phyloP scores from a whole-genome alignment of 1,139 yeast genomes.

The Saccharomyces hybrid region DNA sequence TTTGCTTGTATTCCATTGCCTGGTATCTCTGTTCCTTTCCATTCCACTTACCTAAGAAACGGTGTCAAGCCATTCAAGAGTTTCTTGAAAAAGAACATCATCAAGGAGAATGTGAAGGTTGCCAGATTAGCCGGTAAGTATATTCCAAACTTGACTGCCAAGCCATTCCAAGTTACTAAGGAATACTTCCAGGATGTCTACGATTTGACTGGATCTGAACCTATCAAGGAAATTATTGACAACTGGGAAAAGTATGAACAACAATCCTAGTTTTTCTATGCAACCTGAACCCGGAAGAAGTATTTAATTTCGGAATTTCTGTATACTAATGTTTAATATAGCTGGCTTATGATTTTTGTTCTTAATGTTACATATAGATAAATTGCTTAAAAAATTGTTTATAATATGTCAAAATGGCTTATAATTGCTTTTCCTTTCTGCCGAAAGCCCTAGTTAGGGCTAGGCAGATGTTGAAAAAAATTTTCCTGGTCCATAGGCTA shows the following conservation, averaged over 20 bases:
- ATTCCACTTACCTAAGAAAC: slow-evolving; percentile 90
- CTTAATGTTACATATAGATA: neutral
- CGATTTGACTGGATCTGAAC: slow-evolving; percentile 81
- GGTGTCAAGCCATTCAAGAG: slow-evolving; percentile 99
- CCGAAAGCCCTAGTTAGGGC: neutral
- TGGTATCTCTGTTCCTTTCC: slow-evolving; percentile 99
- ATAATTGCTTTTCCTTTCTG: neutral
- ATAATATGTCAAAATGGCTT: neutral
- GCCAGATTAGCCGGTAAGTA: slow-evolving; percentile 88
- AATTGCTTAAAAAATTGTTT: neutral
- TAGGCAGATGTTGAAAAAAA: neutral
- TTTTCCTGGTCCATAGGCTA: neutral
- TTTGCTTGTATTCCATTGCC: slow-evolving; percentile 96
- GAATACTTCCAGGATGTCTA: slow-evolving; percentile 96
- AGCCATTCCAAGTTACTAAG: slow-evolving; percentile 90
- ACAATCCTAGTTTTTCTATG: slow-evolving; percentile 6
- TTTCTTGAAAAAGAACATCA: slow-evolving; percentile 91
- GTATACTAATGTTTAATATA: neutral
- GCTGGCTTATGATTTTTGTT: neutral
- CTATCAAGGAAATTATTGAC: slow-evolving; percentile 80
- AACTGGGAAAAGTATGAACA: slow-evolving; percentile 81
- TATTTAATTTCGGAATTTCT: neutral
- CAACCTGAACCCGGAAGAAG: neutral
- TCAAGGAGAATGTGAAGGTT: slow-evolving; percentile 91
- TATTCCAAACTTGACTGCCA: slow-evolving; percentile 97